phyloP scores from a whole-genome alignment of 2,329 filamentous ascomycete species.

The Claviceps africana region DNA sequence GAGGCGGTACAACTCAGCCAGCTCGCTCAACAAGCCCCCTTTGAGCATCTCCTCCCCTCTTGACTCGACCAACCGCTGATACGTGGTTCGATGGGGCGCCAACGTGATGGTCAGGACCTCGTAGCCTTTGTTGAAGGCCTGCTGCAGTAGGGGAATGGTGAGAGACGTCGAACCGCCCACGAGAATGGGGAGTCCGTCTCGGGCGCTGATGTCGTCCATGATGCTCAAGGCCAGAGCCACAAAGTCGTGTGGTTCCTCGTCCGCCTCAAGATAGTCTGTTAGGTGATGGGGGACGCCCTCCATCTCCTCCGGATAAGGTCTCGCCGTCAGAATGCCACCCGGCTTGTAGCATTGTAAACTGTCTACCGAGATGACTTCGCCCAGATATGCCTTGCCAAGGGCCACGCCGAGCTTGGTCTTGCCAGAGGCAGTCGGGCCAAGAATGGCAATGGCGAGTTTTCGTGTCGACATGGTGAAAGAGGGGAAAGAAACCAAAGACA shows the following conservation, averaged over 20 bases:
- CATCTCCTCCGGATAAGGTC: neutral
- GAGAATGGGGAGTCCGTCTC: neutral
- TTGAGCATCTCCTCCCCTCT: neutral
- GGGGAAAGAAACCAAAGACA: neutral
- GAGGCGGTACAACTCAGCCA: neutral
- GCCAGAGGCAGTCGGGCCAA: constrained; percentile 1
- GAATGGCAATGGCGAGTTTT: constrained; percentile 1
- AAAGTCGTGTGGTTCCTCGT: constrained; percentile 1
- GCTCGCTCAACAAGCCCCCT: neutral
- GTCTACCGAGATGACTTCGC: constrained; percentile 2
- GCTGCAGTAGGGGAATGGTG: neutral
- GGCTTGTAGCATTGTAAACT: constrained; percentile 3
- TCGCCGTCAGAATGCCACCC: neutral
- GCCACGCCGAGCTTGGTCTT: constrained; percentile 3
- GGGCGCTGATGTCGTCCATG: neutral
- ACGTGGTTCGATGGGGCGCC: neutral
- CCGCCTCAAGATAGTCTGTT: constrained; percentile 1
- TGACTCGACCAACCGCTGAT: neutral
- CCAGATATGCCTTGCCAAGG: neutral
- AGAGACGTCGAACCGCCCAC: constrained; percentile 2
- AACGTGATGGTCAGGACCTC: neutral
- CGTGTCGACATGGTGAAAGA: neutral
- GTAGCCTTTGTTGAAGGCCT: neutral
- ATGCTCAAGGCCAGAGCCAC: neutral
- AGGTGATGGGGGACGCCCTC: neutral